Percentiles rank a stretch among this genome's conserved stretches.
phyloP scores from a whole-genome alignment of 768 basidiomycete species.

The Coprinellus micaceus region DNA sequence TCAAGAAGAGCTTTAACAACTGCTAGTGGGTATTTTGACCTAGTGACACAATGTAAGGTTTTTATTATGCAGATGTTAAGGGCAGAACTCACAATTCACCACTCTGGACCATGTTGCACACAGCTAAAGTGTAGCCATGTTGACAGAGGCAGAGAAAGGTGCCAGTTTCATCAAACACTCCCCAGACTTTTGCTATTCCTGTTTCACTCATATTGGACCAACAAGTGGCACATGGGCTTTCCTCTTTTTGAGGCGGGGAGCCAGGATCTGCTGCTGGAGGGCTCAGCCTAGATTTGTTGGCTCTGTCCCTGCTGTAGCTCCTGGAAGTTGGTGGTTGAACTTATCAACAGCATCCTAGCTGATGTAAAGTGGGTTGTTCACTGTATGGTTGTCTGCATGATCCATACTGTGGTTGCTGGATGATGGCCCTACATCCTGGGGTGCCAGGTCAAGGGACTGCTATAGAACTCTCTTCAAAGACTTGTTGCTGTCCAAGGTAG shows the following conservation, averaged over 20 bases:
- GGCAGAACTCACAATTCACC: neutral
- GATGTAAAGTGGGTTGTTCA: too few species aligned
- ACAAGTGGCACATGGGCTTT: neutral
- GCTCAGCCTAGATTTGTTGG: neutral
- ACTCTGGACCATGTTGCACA: constrained; percentile 22
- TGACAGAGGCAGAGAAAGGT: constrained; percentile 25
- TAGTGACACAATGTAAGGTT: neutral
- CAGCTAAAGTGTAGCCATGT: constrained; percentile 23
- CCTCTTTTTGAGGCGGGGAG: neutral
- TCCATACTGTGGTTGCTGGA: too few species aligned
- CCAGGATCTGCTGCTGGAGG: neutral
- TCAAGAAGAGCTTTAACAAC: too few species aligned
- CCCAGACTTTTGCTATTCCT: constrained; percentile 20
- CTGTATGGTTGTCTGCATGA: too few species aligned
- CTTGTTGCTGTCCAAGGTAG: constrained; percentile 28
- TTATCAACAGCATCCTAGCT: too few species aligned
- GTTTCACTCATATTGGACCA: constrained; percentile 18
- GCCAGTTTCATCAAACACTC: constrained; percentile 29
- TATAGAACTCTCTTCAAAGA: constrained; percentile 20
- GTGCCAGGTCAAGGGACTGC: neutral
- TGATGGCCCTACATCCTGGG: neutral
- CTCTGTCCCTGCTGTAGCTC: too few species aligned
- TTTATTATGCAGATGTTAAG: neutral
- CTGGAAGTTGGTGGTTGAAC: too few species aligned
- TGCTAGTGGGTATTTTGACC: too few species aligned